Percentiles rank a stretch among this genome's conserved stretches.
phyloP scores from a whole-genome alignment of 371 early-diverging fungal species.

The Actinomucor elegans region DNA sequence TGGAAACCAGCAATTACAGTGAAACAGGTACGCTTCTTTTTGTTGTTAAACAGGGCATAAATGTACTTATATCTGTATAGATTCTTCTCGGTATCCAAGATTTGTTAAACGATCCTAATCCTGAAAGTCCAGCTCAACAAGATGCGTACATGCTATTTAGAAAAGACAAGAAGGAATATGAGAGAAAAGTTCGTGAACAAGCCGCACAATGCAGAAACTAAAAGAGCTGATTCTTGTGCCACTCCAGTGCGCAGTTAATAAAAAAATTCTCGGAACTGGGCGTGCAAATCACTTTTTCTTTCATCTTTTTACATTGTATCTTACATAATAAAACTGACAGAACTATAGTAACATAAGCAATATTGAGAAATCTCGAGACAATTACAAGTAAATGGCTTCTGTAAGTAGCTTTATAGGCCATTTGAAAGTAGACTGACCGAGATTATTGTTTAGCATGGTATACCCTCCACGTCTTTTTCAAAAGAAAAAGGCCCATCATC shows the following conservation, averaged over 20 bases:
- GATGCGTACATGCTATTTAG: conserved; percentile 90
- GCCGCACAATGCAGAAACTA: no score
- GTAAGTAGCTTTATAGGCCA: neutral
- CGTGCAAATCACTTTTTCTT: no score
- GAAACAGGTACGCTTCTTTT: conserved; percentile 76
- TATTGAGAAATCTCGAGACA: no score
- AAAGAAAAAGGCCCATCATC: conserved; percentile 28
- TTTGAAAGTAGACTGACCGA: neutral
- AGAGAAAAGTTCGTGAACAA: conserved; percentile 75
- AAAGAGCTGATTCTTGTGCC: no score
- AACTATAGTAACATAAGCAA: no score
- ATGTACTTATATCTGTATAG: conserved; percentile 30
- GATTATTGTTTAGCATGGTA: conserved; percentile 1
- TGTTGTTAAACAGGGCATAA: neutral
- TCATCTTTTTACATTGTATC: no score
- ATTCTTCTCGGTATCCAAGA: conserved; percentile 91
- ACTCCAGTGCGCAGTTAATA: no score
- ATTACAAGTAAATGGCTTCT: conserved; percentile 2
- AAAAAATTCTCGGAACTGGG: no score
- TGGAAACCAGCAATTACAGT: conserved; percentile 99
- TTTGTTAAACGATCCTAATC: conserved; percentile 96
- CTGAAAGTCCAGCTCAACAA: conserved; percentile 92
- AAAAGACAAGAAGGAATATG: conserved; percentile 70
- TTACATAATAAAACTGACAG: no score
- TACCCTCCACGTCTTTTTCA: conserved; percentile 8